Conservation (phyloP, 192 early-diverging fungal genomes). For the Coemansia sp. region DNA sequence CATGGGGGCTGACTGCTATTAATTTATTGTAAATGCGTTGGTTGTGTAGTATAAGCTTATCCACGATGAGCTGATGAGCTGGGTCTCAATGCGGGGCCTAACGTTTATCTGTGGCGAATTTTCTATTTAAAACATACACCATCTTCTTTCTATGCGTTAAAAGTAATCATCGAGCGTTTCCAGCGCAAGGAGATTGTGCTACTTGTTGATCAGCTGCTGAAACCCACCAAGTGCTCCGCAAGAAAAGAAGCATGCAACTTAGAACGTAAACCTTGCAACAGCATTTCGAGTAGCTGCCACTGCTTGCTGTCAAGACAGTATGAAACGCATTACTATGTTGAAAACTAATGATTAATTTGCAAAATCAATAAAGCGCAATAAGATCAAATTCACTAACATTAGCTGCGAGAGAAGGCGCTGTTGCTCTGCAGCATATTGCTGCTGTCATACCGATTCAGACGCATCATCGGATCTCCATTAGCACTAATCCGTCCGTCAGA, state of each 20-base stretch:
- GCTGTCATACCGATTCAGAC: slow-evolving; percentile 33
- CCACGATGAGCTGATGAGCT: not conserved
- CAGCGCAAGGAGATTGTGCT: not conserved
- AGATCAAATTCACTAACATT: not conserved
- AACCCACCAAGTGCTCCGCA: not conserved
- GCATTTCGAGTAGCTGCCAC: not conserved
- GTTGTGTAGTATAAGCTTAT: not conserved
- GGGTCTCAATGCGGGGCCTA: not conserved
- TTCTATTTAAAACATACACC: not conserved
- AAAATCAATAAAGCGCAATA: not conserved
- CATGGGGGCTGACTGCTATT: slow-evolving; percentile 13
- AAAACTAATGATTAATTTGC: not conserved
- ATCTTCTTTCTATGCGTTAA: not conserved
- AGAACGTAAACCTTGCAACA: not conserved
- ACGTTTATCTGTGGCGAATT: not conserved
- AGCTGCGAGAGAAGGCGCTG: not conserved
- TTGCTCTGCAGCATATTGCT: slow-evolving; percentile 16
- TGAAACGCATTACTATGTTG: not conserved
- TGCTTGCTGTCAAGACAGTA: not conserved
- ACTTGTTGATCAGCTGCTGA: not conserved
- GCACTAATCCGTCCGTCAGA: slow-evolving; percentile 23
- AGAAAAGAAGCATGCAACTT: not conserved
- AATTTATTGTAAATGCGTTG: not conserved
- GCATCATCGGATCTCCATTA: slow-evolving; percentile 34
- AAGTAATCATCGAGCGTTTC: not conserved